Evolutionary conservation across 148 eudicot species (phyloP), one percentile per base, ranked within the genome.

Genomic region (Fagopyrum esculentum): DNA sequence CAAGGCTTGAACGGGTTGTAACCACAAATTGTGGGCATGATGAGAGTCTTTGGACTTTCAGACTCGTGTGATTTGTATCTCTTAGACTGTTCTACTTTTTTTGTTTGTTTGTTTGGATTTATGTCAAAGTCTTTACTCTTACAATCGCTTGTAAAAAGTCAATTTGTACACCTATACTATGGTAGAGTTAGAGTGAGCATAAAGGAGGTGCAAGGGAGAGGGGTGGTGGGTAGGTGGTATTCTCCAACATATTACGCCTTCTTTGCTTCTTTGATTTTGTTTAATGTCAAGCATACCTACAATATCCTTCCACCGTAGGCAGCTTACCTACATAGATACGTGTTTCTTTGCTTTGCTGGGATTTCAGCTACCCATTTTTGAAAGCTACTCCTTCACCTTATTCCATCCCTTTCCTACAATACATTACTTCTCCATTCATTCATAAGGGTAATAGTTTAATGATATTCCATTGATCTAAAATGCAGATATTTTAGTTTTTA

Each of bases 141-240:
- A 0, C 0, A 22, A 22, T 22, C 26, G 26, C 26, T 22, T 22
- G 26, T 22, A 22, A 22, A 22, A 22, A 22, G 26, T 22, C 26
- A 22, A 22, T 22, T 22, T 22, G 26, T 22, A 22, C 0, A 22
- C 26, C 26, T 22, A 22, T 22, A 22, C 26, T 22, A 22, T 22
- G 26, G 26, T 22, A 22, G 26, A 22, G 26, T 22, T 22, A 56
- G 22, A 56, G 5, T 4, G 22, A 13, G 30, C 19, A 19, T 22
- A 19, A 57, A 19, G 19, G 9, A 57, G 22, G 15, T 56, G 60
- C 7, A 22, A 56, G 60, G 26, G 26, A 56, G 16, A 17, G 4
- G 60, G 19, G 35, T 22, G 68, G 68, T 61, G 68, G 68, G 68
- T 61, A 26, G 43, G 43, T 29, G 68, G 68, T 61, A 64, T 64